phyloP scores from a whole-genome alignment of 306 rosid species.

The Castanea sativa region DNA sequence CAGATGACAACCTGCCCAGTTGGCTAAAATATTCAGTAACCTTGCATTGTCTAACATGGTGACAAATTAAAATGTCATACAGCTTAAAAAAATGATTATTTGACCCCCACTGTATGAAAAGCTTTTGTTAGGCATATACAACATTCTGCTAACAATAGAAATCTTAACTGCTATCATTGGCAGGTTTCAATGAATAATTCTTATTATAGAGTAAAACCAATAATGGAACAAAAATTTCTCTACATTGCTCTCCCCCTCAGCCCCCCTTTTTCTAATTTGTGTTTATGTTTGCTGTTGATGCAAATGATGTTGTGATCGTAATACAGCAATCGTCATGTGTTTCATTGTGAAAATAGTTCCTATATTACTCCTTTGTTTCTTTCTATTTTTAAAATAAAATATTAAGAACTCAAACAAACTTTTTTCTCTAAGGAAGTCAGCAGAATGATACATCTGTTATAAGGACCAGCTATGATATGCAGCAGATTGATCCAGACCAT shows the following conservation, averaged over 20 bases:
- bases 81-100: not conserved
- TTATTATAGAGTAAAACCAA: not conserved
- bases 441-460: not conserved
- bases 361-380: not conserved
- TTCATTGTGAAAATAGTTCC: not conserved
- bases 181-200: not conserved
- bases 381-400: not conserved
- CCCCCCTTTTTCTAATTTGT: not conserved
- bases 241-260: not conserved
- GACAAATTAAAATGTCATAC: not conserved
- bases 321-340: not conserved
- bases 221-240: not conserved
- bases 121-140: not conserved
- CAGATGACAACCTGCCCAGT: conserved; percentile 4
- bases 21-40: not conserved
- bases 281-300: not conserved
- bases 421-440: not conserved
- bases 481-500: not conserved
- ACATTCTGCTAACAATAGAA: not conserved
- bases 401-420: no score
- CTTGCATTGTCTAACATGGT: not conserved
- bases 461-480: not conserved
- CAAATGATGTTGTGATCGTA: not conserved
- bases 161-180: no score
- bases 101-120: not conserved